phyloP scores from a whole-genome alignment of 371 early-diverging fungal genomes.

The Circinella umbellata region DNA sequence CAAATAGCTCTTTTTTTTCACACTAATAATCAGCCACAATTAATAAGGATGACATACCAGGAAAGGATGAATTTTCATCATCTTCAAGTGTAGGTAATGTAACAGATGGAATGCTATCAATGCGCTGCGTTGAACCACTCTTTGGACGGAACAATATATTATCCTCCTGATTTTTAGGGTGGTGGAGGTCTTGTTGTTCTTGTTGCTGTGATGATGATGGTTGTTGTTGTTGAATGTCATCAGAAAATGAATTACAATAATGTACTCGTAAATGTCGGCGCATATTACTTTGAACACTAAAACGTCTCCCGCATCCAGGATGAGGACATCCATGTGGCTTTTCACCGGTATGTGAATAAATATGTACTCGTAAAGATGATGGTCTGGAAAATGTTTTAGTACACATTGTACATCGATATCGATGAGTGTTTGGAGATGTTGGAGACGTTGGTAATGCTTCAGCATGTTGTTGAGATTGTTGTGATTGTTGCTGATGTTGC shows the following conservation, averaged over 20 bases:
- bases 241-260: slow-evolving; percentile 19
- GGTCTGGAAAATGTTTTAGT: slow-evolving; percentile 32
- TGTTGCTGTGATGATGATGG: background rate
- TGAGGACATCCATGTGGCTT: slow-evolving; percentile 67
- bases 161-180: background rate
- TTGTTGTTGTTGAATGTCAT: slow-evolving; percentile 14
- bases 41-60: background rate
- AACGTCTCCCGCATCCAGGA: slow-evolving; percentile 66
- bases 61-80: slow-evolving; percentile 2
- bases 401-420: slow-evolving; percentile 26
- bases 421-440: slow-evolving; percentile 1
- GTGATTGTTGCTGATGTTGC: background rate
- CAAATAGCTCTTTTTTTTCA: no score
- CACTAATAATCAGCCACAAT: background rate
- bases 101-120: background rate
- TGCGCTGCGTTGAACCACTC: slow-evolving; percentile 5
- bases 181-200: background rate
- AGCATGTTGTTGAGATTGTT: slow-evolving; percentile 10
- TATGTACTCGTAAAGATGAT: slow-evolving; percentile 64
- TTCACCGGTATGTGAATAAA: slow-evolving; percentile 75
- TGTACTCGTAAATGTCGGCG: slow-evolving; percentile 67
- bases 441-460: slow-evolving; percentile 7
- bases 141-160: slow-evolving; percentile 8
- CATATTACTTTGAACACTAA: slow-evolving; percentile 76
- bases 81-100: background rate